phyloP scores from a whole-genome alignment of 164 flowering plant genomes.

The Aristolochia contorta region DNA sequence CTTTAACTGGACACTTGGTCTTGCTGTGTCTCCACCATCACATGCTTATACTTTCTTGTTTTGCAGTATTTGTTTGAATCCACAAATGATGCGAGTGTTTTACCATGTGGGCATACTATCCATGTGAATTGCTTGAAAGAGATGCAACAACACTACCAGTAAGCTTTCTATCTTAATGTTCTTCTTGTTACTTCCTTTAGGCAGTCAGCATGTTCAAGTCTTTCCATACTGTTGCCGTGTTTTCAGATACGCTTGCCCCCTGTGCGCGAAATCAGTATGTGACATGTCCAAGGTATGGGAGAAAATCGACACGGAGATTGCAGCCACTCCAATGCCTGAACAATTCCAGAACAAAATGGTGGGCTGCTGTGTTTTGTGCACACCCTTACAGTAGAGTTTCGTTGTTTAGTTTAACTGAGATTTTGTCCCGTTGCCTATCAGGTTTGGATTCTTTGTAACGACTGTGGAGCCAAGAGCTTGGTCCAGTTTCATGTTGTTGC shows the following conservation, averaged over 20 bases:
- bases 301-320: slow-evolving; percentile 74
- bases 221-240: background rate
- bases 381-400: background rate
- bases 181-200: background rate
- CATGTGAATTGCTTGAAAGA: slow-evolving; percentile 77
- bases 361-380: background rate
- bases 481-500: slow-evolving; percentile 73
- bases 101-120: slow-evolving; percentile 93
- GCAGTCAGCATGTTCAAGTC: no score
- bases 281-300: slow-evolving; percentile 98
- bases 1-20: background rate
- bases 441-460: slow-evolving; percentile 85
- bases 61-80: slow-evolving; percentile 83
- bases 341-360: slow-evolving; percentile 65
- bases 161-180: slow-evolving; percentile 19
- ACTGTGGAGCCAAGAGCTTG: slow-evolving; percentile 53
- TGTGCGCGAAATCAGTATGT: slow-evolving; percentile 90
- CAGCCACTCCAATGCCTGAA: slow-evolving; percentile 86
- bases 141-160: slow-evolving; percentile 85
- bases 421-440: slow-evolving; percentile 7
- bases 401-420: background rate
- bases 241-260: slow-evolving; percentile 83
- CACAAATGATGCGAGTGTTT: slow-evolving; percentile 42
- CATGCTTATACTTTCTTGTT: background rate
- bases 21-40: background rate